phyloP scores from a whole-genome alignment of 2,329 filamentous ascomycete species.

The Colletotrichum sidae region DNA sequence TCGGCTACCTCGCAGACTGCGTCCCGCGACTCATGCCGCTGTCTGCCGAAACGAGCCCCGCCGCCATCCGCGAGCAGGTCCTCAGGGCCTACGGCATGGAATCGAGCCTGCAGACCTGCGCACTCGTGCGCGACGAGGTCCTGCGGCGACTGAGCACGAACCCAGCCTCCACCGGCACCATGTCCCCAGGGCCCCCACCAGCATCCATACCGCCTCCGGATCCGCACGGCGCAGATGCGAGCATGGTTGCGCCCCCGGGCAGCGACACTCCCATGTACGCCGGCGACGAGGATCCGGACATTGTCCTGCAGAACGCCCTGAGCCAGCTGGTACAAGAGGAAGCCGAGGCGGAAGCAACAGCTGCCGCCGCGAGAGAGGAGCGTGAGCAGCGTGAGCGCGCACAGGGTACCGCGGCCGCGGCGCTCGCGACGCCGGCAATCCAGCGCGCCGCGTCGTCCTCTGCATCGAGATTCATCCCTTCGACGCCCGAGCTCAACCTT shows the following conservation, averaged over 20 bases:
- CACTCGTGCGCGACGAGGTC: constrained; percentile 69
- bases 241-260: constrained; percentile 51
- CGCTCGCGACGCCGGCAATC: constrained; percentile 42
- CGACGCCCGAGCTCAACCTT: constrained; percentile 58
- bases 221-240: constrained; percentile 35
- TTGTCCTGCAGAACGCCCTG: constrained; percentile 69
- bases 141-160: constrained; percentile 51
- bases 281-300: constrained; percentile 65
- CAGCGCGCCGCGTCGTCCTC: constrained; percentile 37
- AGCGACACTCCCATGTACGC: constrained; percentile 63
- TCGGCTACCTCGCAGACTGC: constrained; percentile 70
- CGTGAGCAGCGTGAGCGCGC: constrained; percentile 56
- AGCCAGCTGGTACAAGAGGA: constrained; percentile 70
- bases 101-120: constrained; percentile 63
- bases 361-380: constrained; percentile 65
- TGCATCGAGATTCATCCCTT: constrained; percentile 36
- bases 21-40: constrained; percentile 71
- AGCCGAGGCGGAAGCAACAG: constrained; percentile 68
- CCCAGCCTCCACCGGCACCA: constrained; percentile 22
- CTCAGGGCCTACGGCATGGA: constrained; percentile 67
- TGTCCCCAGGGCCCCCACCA: constrained; percentile 20
- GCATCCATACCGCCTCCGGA: constrained; percentile 36
- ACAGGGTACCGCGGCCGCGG: constrained; percentile 41
- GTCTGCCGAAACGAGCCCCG: constrained; percentile 67
- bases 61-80: constrained; percentile 69